A percentile compares a stretch with the other conserved stretches of the same genome.
Conservation (phyloP, 2,329 filamentous ascomycete genomes). For the Trichoderma cornu-damae region DNA sequence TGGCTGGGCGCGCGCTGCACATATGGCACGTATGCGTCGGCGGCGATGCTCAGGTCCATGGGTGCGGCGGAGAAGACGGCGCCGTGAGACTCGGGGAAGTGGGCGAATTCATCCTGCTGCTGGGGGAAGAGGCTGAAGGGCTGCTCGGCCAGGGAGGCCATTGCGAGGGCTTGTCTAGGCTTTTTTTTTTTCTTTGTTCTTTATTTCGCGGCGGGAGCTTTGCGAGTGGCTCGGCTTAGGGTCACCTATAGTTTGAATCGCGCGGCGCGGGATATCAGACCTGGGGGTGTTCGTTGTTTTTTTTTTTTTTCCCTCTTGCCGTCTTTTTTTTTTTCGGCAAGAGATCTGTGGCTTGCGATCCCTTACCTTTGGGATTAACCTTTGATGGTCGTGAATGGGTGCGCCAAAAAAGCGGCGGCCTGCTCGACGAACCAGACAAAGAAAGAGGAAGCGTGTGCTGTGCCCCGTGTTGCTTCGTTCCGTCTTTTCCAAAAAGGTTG, state of each 20-base stretch:
- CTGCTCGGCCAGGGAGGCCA: conserved; percentile 30
- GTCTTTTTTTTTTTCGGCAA: not conserved
- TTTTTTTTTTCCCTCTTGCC: no score
- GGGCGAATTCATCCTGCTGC: conserved; percentile 37
- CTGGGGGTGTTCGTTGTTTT: not conserved
- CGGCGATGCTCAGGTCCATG: conserved; percentile 46
- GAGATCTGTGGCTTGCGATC: not conserved
- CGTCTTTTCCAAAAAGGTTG: not conserved
- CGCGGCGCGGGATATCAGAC: not conserved
- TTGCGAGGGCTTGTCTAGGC: conserved; percentile 17
- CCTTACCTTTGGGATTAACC: not conserved
- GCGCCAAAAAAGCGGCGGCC: not conserved
- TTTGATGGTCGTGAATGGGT: not conserved
- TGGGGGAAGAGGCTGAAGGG: conserved; percentile 28
- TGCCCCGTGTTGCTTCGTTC: no score
- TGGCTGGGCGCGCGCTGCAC: conserved; percentile 30
- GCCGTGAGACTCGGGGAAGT: conserved; percentile 43
- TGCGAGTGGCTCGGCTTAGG: no score
- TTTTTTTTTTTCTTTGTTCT: no score
- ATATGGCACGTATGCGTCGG: conserved; percentile 42
- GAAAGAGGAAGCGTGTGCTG: not conserved
- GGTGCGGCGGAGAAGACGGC: conserved; percentile 38
- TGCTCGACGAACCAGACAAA: not conserved
- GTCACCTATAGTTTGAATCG: conserved; percentile 4
- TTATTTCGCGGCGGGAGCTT: not conserved